Base-by-base conservation (phyloP, 495 filamentous ascomycete species). In the Penicillium fimorum region DNA sequence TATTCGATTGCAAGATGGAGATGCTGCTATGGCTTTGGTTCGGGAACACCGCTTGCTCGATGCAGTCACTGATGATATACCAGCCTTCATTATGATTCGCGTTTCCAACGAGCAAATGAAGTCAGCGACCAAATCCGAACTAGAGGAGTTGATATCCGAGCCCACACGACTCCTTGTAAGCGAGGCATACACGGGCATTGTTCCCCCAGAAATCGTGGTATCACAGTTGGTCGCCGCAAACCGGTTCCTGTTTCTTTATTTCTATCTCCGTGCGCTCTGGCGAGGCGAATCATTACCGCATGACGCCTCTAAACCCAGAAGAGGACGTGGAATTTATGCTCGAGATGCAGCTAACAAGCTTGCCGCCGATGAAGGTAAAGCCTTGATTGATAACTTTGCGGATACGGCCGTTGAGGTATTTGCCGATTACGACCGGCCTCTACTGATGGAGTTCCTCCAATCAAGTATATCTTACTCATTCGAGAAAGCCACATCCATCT, bases 211-310 rank as follows among this genome's bases (percentile, higher is more conserved):
- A 3, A 79, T 82, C 0, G 91, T 97, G 5, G 87, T 97, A 33
- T 59, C 73, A 2, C 93, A 97, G 59, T 79, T 98, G 3, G 58
- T 81, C 51, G 68, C 69, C 33, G 75, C 75, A 53, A 75, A 77
- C 65, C 75, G 58, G 3, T 67, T 75, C 41, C 69, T 90, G n/a
- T 96, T 94, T 67, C 82, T 95, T 7, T 98, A 88, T 73, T 92
- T 97, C 73, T 97, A 97, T 66, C 78, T 97, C 10, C 84, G 90
- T 13, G 84, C 87, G 2, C 77, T 98, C 13, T 97, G 93, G 95
- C 77, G 78, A 13, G 88, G 87, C 1, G 79, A 90, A 51, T 84
- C 77, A 8, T 79, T 75, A 27, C 69, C 75, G 17, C 70, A 72
- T 18, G 66, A 68, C 1, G 59, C 67, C 22, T 66, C 64, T 10